Base-by-base conservation (phyloP, 148 eudicot genomes). In the Rhododendron simsii region DNA sequence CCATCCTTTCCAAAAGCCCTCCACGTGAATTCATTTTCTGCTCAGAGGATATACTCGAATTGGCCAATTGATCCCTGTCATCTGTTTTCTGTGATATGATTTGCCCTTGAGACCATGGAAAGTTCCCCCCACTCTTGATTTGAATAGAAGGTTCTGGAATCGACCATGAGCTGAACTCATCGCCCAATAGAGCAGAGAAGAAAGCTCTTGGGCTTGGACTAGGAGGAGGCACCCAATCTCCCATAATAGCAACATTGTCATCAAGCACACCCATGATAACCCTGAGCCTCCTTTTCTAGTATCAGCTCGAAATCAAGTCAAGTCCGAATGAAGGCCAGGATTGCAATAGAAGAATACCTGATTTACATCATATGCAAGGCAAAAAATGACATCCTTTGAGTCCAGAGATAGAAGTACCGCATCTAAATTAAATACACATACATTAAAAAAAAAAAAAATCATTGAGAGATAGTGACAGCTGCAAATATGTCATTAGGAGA, bases 1-100 rank as follows among this genome's bases (percentile, higher is more conserved):
- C 93, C 80, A 89, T 87, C 86, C 94, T 88, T 77, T 92, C 93
- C 48, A 81, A 41, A 77, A 92, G 94, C 23, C 94, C 91, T 78
- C 90, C 91, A 30, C 91, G 87, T 3, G 87, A 86, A 79, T 87
- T 67, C 80, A 71, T 45, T 84, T 87, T 91, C 87, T 90, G 91
- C 69, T 87, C 91, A 0, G 79, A 39, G 85, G 85, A 89, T 79
- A 55, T 3, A 55, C 61, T 74, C 35, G 83, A 55, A 45, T 80
- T 86, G 76, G 74, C 59, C 21, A 74, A 65, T 69, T 84, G 87
- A 81, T 85, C 76, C 55, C 85, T 86, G 13, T 87, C 90, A 33
- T 90, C 87, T 85, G 47, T 85, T 87, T 81, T 86, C 87, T 67
- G 51, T 14, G 89, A 80, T 15, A 78, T 5, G 41, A n/a, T 67